Percentiles rank a stretch among this genome's conserved stretches.
Evolutionary conservation across 441 rosid genomes (phyloP).

Genomic region (Populus hybrid): DNA sequence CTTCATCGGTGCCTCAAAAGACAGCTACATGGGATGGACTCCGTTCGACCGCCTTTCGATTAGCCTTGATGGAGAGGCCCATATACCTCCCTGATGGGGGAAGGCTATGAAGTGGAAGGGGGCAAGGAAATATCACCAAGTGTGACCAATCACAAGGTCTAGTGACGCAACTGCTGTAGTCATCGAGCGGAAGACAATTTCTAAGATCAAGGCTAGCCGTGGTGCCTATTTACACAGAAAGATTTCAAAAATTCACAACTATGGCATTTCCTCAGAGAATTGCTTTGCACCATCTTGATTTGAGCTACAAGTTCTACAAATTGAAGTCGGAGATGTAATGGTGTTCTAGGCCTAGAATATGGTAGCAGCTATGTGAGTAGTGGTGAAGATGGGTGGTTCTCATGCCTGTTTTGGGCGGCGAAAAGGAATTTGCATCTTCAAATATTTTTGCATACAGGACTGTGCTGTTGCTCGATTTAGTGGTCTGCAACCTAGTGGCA

Average conservation of each 20-base stretch:
- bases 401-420: neutral
- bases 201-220: neutral
- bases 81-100: neutral
- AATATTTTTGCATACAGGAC: neutral
- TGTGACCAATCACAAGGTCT: neutral
- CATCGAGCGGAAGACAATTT: neutral
- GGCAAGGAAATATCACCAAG: neutral
- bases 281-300: neutral
- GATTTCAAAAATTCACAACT: neutral
- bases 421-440: neutral
- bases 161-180: neutral
- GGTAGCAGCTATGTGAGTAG: neutral
- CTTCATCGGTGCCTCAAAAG: neutral
- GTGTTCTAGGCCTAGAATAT: neutral
- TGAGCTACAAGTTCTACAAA: slow-evolving; percentile 1
- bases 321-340: neutral
- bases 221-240: neutral
- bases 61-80: too few species aligned
- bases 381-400: neutral
- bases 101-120: neutral
- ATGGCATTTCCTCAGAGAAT: neutral
- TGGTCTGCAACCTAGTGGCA: neutral
- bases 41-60: neutral
- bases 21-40: slow-evolving; percentile 7
- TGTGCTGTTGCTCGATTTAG: neutral